Evolutionary conservation across 1,284 basidiomycete genomes (phyloP), one percentile per base, ranked within the genome.

Genomic region (Chalciporus sp.): DNA sequence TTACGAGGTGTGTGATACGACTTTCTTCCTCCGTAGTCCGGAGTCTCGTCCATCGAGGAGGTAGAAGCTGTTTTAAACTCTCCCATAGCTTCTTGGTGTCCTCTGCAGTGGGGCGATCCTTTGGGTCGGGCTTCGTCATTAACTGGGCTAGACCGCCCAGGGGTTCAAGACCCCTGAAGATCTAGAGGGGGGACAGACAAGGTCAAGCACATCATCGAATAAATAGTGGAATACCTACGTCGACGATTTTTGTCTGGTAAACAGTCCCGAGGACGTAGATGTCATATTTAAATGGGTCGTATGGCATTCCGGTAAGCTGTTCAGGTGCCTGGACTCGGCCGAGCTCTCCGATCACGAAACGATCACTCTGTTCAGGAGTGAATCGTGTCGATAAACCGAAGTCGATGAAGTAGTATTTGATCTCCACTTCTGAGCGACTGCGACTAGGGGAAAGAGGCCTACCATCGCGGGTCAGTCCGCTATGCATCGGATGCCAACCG

Each of bases 401-500:
- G 45, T 68, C 69, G 11, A 71, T 61, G 3, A 45, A 17, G 23
- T 23, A 23, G 23, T 23, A 23, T 6, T 23, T 23, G 23, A 23
- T 23, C 23, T 23, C 23, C 23, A 27, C 42, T 16, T 60, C 58
- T 0, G 58, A 68, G 0, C 64, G 60, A 0, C 46, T 51, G 19
- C 47, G 42, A 9, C 28, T 28, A 1, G 41, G n/a, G 1, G 49
- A 27, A n/a, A 33, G 12, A 14, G 50, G 44, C 0, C 19, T 17
- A 3, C 47, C 50, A 8, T 67, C 19, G 9, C 51, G 61, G 1
- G 52, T 56, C 29, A 3, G 10, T 44, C 41, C 51, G 1, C 42
- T 40, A 0, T 54, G 4, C 42, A 56, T 53, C 0, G 68, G 64
- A 61, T 73, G 70, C 49, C 62, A 70, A 28, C 60, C 61, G 3